Percentiles rank a stretch among this genome's conserved stretches.
Evolutionary conservation across 495 filamentous ascomycete genomes (phyloP).

Genomic region (Neurospora hispaniola): DNA sequence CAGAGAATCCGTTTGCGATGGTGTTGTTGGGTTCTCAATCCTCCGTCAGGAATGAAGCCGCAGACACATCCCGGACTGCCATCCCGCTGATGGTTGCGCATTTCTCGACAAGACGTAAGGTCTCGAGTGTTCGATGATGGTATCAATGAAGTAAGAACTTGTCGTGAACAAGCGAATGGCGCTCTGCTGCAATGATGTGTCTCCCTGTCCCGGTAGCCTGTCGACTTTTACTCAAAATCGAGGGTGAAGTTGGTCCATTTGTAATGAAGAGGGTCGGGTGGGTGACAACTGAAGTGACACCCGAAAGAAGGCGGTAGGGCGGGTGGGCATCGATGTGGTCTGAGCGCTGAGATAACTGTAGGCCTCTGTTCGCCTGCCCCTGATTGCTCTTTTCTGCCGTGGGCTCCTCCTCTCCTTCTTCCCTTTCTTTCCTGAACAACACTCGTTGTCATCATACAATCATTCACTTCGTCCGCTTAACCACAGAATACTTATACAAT

Average conservation of each 20-base stretch:
- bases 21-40: not conserved
- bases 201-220: not conserved
- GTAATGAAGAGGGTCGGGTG: not conserved
- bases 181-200: not conserved
- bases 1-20: not conserved
- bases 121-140: not conserved
- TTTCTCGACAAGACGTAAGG: not conserved
- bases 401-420: too few relatives aligned
- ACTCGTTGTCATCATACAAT: too few relatives aligned
- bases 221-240: not conserved
- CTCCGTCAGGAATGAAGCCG: not conserved
- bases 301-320: not conserved
- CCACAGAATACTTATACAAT: not conserved
- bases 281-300: not conserved
- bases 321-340: not conserved
- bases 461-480: not conserved
- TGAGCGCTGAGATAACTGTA: not conserved
- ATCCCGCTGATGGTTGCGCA: not conserved
- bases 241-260: not conserved
- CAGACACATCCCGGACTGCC: not conserved
- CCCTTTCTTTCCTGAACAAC: too few relatives aligned
- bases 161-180: not conserved
- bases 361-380: not conserved
- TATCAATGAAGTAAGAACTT: fast-evolving
- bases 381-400: too few relatives aligned